Evolutionary conservation across 306 rosid genomes (phyloP).

Genomic region (Luffa aegyptiaca): DNA sequence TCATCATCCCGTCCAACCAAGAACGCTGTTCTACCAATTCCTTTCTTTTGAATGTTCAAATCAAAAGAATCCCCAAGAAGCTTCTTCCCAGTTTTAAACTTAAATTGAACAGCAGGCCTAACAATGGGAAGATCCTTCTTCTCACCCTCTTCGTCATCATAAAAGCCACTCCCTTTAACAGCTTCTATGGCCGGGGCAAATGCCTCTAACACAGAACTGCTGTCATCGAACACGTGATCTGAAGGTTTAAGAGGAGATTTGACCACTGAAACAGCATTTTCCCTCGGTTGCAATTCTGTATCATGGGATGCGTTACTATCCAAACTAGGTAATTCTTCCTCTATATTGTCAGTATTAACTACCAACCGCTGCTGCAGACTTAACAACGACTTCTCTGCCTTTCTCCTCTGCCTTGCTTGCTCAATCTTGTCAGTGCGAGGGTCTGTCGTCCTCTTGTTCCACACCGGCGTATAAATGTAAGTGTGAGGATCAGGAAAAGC

Average conservation of each 20-base stretch:
- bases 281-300: conserved; percentile 23
- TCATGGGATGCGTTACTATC: conserved; percentile 33
- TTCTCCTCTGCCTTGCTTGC: conserved; percentile 79
- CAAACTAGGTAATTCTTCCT: conserved; percentile 17
- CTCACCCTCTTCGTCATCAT: conserved; percentile 47
- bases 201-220: conserved; percentile 61
- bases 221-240: conserved; percentile 18
- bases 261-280: conserved; percentile 31
- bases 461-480: conserved; percentile 61
- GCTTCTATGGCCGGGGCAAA: conserved; percentile 84
- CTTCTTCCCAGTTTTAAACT: conserved; percentile 71
- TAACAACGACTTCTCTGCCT: conserved; percentile 82
- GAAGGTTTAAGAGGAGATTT: conserved; percentile 27
- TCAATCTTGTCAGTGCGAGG: conserved; percentile 76
- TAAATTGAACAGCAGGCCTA: conserved; percentile 66
- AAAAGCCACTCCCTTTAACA: conserved; percentile 35
- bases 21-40: conserved; percentile 21
- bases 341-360: conserved; percentile 11
- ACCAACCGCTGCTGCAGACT: conserved; percentile 75
- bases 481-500: conserved; percentile 94
- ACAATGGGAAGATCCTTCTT: conserved; percentile 32
- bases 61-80: conserved; percentile 58
- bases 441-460: conserved; percentile 64
- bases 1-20: conserved; percentile 61
- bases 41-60: conserved; percentile 58